phyloP scores from a whole-genome alignment of 208 protist genomes.

The Herpetomonas tarakana region DNA sequence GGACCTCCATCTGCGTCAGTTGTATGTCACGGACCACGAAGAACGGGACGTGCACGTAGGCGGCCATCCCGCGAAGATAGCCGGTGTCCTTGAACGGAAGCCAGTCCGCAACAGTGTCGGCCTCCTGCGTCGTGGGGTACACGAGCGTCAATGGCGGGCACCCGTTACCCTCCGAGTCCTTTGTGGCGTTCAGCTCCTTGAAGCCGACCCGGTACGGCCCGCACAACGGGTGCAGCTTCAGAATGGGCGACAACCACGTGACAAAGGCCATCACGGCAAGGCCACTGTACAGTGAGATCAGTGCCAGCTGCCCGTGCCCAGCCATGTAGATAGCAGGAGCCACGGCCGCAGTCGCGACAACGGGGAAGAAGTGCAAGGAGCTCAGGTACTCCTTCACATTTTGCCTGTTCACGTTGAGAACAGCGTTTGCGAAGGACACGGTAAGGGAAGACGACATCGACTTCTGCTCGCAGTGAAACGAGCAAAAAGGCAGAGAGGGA shows the following conservation, averaged over 20 bases:
- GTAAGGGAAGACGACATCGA: background rate
- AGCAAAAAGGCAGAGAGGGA: too few species aligned
- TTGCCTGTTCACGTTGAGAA: background rate
- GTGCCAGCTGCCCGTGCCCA: background rate
- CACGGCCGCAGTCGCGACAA: background rate
- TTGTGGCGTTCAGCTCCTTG: slow-evolving; percentile 23
- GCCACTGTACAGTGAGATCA: background rate
- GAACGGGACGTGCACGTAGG: slow-evolving; percentile 42
- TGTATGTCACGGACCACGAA: slow-evolving; percentile 50
- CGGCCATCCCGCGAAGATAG: slow-evolving; percentile 57
- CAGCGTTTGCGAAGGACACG: background rate
- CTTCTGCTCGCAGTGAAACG: too few species aligned
- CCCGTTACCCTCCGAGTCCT: slow-evolving; percentile 9
- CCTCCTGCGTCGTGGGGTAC: slow-evolving; percentile 44
- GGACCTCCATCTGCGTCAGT: slow-evolving; percentile 26
- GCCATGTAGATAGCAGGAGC: background rate
- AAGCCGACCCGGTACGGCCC: slow-evolving; percentile 51
- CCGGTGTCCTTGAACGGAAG: slow-evolving; percentile 57
- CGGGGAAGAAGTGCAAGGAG: slow-evolving; percentile 11
- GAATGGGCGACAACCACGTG: background rate
- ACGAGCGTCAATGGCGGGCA: slow-evolving; percentile 60
- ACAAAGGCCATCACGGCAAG: background rate
- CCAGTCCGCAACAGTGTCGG: slow-evolving; percentile 22
- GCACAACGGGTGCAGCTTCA: slow-evolving; percentile 21
- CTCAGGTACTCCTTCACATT: background rate